Evolutionary conservation across 352 stramenopile species (phyloP).

Genomic region (Saprolegnia diclina): DNA sequence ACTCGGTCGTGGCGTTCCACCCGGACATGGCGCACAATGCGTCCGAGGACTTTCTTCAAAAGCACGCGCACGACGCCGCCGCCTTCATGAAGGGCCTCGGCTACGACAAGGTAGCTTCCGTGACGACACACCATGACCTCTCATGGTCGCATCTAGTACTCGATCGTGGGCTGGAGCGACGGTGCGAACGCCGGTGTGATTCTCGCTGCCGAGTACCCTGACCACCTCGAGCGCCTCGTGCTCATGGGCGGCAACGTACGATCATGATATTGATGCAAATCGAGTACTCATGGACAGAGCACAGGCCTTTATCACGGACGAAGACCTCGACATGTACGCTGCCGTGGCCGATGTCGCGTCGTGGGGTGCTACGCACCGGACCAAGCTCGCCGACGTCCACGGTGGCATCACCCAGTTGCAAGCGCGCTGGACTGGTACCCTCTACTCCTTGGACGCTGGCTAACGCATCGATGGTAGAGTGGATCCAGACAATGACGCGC

Average conservation of each 20-base stretch:
- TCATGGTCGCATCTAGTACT: conserved; percentile 36
- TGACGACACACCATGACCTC: not conserved
- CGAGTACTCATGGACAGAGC: not conserved
- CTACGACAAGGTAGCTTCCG: conserved; percentile 41
- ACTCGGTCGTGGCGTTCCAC: conserved; percentile 64
- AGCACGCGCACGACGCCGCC: conserved; percentile 63
- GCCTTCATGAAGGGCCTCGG: conserved; percentile 51
- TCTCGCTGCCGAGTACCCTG: conserved; percentile 57
- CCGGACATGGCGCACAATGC: conserved; percentile 47
- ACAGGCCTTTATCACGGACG: conserved; percentile 66
- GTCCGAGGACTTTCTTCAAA: conserved; percentile 52
- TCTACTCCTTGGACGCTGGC: not conserved
- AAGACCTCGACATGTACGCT: conserved; percentile 59
- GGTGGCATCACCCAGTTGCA: conserved; percentile 5
- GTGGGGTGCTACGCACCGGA: conserved; percentile 32
- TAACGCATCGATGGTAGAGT: conserved; percentile 5
- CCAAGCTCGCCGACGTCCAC: conserved; percentile 10
- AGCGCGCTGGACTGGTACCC: conserved; percentile 13
- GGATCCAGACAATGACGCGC: conserved; percentile 13
- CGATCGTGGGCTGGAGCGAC: conserved; percentile 66
- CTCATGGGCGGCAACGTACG: conserved; percentile 77
- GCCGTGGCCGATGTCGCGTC: conserved; percentile 43
- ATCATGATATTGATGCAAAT: too few species aligned
- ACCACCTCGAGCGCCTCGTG: conserved; percentile 62
- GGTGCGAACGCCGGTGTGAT: conserved; percentile 69